Evolutionary conservation across 208 protist species (phyloP).

Genomic region (Leishmania gerbilli): DNA sequence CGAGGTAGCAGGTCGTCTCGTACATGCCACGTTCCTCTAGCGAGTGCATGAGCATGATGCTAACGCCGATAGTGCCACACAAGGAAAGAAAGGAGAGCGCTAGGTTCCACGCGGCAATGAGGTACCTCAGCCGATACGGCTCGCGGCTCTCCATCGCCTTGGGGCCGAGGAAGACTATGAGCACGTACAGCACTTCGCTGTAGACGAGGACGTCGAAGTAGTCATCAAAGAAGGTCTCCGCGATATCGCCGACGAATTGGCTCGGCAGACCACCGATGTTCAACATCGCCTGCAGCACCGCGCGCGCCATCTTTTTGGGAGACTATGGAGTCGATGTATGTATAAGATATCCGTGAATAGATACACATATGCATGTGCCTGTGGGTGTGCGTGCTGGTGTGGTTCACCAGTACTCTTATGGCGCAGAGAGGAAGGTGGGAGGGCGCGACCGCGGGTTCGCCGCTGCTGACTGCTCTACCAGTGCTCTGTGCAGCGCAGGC

Average conservation of each 20-base stretch:
- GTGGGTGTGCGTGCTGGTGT: not conserved
- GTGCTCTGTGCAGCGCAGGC: too few species aligned
- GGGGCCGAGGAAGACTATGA: conserved; percentile 61
- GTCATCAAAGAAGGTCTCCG: conserved; percentile 41
- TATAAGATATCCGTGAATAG: not conserved
- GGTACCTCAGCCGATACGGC: conserved; percentile 50
- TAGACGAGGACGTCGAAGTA: conserved; percentile 59
- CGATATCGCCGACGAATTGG: conserved; percentile 40
- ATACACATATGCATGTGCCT: not conserved
- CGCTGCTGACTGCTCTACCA: too few species aligned
- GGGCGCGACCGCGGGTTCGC: not conserved
- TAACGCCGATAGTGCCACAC: conserved; percentile 29
- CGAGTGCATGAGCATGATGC: conserved; percentile 35
- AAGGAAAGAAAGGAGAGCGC: conserved; percentile 77
- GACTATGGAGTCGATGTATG: not conserved
- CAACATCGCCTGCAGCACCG: conserved; percentile 29
- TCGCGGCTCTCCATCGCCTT: conserved; percentile 65
- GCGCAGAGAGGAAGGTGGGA: not conserved
- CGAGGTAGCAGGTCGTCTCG: conserved; percentile 46
- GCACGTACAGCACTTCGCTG: conserved; percentile 50
- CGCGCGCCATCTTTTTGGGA: conserved; percentile 6
- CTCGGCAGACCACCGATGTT: conserved; percentile 41
- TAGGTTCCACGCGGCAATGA: conserved; percentile 83
- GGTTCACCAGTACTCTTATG: not conserved
- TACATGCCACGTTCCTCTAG: conserved; percentile 51